Percentiles rank a stretch among this genome's conserved stretches.
Conservation (phyloP, 495 filamentous ascomycete species). For the Annulohypoxylon bovei region DNA sequence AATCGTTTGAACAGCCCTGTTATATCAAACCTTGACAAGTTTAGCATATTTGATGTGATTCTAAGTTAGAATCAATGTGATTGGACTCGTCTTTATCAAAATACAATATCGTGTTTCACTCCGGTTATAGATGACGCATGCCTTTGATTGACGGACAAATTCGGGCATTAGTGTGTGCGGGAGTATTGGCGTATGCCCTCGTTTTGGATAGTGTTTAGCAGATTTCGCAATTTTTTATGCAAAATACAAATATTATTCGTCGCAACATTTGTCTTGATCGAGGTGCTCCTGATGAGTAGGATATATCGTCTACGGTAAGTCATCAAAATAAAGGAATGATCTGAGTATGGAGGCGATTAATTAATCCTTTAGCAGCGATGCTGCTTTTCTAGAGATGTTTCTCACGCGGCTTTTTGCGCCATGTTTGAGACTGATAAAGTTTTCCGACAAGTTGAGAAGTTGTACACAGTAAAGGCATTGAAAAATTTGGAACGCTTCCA, state of each 20-base stretch:
- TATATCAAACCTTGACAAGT: neutral
- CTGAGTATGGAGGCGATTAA: neutral
- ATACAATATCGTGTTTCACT: conserved; percentile 19
- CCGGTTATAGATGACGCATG: conserved; percentile 15
- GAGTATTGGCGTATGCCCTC: neutral
- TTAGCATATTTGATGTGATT: neutral
- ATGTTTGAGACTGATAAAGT: neutral
- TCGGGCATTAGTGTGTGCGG: conserved; percentile 5
- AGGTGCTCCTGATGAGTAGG: neutral
- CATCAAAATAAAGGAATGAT: neutral
- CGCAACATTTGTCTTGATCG: neutral
- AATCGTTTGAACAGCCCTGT: neutral
- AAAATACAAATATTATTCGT: neutral
- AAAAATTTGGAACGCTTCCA: conserved; percentile 15
- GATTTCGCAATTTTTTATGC: conserved; percentile 8
- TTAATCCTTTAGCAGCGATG: neutral
- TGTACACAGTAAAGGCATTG: conserved; percentile 4
- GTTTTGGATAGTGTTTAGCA: conserved; percentile 8
- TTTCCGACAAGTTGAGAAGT: conserved; percentile 9
- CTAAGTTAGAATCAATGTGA: conserved; percentile 1
- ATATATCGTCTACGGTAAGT: neutral
- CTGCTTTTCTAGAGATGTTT: neutral
- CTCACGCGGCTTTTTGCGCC: neutral
- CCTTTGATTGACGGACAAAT: conserved; percentile 4
- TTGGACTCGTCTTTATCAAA: conserved; percentile 1